These are phyloP conservation scores for Apiospora sp. DNA, from an alignment of 2,329 filamentous ascomycete species.

Conservation along the genomic window DNA sequence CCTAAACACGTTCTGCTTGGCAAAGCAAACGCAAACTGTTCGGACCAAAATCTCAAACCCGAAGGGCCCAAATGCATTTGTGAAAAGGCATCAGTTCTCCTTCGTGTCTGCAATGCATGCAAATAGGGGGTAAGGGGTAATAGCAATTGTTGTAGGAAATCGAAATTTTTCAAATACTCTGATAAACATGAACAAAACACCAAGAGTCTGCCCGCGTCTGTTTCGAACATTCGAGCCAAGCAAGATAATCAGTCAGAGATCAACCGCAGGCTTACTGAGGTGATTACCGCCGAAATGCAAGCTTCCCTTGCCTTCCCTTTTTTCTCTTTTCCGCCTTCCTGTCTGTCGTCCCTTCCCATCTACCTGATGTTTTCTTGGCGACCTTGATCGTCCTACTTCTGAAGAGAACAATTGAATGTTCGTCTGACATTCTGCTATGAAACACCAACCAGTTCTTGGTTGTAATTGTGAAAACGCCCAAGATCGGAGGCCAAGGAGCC, in stretches of 20 bases:
- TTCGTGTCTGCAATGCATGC: not conserved
- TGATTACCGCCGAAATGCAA: not conserved
- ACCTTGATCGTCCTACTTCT: no score
- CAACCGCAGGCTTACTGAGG: not conserved
- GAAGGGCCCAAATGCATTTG: not conserved
- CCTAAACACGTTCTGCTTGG: not conserved
- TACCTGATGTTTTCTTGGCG: not conserved
- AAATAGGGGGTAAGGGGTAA: not conserved
- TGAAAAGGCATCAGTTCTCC: not conserved
- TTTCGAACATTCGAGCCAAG: not conserved
- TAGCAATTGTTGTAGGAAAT: no score
- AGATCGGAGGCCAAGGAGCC: not conserved
- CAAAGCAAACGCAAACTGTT: conserved; percentile 13
- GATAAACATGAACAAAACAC: not conserved
- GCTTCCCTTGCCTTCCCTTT: not conserved
- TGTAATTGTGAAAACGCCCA: not conserved
- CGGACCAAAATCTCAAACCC: not conserved
- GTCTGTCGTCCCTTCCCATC: not conserved
- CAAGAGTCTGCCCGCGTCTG: not conserved
- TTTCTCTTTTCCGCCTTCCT: no score
- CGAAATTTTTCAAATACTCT: not conserved
- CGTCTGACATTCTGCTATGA: not conserved
- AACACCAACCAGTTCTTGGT: not conserved
- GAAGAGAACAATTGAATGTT: not conserved
- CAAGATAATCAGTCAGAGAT: not conserved